Conservation (phyloP, 1,284 basidiomycete species). For the Ceraceosorus guamensis region DNA sequence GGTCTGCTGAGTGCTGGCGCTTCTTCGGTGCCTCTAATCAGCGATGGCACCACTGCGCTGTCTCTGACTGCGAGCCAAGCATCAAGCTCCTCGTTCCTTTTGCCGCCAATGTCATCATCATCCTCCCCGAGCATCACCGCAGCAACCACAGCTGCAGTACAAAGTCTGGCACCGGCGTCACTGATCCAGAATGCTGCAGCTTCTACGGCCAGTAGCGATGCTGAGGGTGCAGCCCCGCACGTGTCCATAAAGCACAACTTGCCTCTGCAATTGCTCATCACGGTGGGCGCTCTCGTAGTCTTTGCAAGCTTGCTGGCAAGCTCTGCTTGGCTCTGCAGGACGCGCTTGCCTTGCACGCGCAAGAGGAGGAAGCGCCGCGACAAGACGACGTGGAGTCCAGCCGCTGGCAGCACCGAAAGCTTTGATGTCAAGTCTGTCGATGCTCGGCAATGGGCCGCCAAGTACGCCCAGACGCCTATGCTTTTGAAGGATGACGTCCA, state of each 20-base stretch:
- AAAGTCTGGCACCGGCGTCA: neutral
- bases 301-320: slow-evolving; percentile 18
- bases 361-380: neutral
- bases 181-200: neutral
- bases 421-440: neutral
- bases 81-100: too few species aligned
- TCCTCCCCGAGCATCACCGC: neutral
- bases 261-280: slow-evolving; percentile 23
- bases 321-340: slow-evolving; percentile 23
- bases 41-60: too few species aligned
- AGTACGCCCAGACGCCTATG: slow-evolving; percentile 3
- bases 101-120: too few species aligned
- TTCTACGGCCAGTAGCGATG: neutral
- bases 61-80: too few species aligned
- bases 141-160: neutral
- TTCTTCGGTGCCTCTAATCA: too few species aligned
- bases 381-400: neutral
- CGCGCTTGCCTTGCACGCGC: slow-evolving; percentile 7
- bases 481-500: too few species aligned
- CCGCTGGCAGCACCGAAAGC: slow-evolving; percentile 3
- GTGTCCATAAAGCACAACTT: slow-evolving; percentile 18
- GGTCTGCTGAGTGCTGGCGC: too few species aligned
- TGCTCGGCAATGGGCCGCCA: slow-evolving; percentile 5
- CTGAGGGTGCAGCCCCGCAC: neutral
- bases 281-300: slow-evolving; percentile 21